Base-by-base conservation (phyloP, 2,329 filamentous ascomycete species). In the Cercospora nicotianae region DNA sequence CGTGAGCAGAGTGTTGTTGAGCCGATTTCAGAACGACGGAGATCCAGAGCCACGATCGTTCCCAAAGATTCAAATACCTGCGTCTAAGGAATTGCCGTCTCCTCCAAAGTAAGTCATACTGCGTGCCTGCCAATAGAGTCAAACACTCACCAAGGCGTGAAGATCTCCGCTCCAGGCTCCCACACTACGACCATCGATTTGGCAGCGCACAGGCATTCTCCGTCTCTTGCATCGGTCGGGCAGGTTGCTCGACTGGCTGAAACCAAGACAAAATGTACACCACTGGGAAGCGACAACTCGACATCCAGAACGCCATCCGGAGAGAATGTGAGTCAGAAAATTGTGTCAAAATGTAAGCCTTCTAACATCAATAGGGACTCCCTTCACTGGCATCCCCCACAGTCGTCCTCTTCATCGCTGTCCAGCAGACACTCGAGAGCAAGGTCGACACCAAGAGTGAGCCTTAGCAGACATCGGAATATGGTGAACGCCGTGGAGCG, bases 11-110 rank as follows among this genome's bases (percentile, higher is more conserved):
- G 60, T 65, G 4, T 36, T 68, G 16, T 60, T 59, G 33, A 59
- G 60, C 28, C 67, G 59, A 2, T 42, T 61, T 42, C 59, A 60
- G 63, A 64, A 65, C 33, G 66, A 68, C 31, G 62, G 51, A n/a
- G 62, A 64, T 58, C n/a, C 31, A 26, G 39, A 36, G n/a, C 60
- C 51, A 18, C 62, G 51, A 42, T 23, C 62, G 31, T 20, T 33
- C 18, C 53, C 26, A 5, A 58, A 30, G 30, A 58, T 33, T n/a
- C 51, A 39, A 16, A 53, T 23, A 16, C 26, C 45, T 36, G 42
- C 20, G 18, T 30, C 60, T 23, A 18, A 28, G 23, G 28, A 30
- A 16, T n/a, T 30, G 4, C 28, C 28, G 42, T 30, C 62, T 26
- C 33, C 51, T 16, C 51, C 51, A 31, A n/a, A 42, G 62, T 58